Percentiles rank a stretch among this genome's conserved stretches.
phyloP scores from a whole-genome alignment of 2,329 filamentous ascomycete genomes.

The Colletotrichum cordylinicola region DNA sequence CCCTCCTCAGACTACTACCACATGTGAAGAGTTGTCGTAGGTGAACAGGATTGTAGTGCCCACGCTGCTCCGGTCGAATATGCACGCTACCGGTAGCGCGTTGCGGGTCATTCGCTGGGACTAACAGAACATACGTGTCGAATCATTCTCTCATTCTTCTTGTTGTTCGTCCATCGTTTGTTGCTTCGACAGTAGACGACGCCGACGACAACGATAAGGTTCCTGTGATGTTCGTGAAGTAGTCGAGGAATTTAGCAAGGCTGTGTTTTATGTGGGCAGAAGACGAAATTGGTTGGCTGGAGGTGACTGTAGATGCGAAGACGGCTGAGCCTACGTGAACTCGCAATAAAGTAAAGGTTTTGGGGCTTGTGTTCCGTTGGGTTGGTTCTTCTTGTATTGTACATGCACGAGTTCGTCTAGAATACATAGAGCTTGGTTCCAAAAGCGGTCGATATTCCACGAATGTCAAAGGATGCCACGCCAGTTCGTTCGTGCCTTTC shows the following conservation, averaged over 20 bases:
- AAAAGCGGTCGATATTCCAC: slow-evolving; percentile 20
- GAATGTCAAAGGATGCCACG: slow-evolving; percentile 5
- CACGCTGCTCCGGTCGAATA: background rate
- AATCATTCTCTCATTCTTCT: too few species aligned
- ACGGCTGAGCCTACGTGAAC: background rate
- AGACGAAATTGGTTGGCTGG: too few species aligned
- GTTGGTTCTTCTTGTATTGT: background rate
- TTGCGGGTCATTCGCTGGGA: background rate
- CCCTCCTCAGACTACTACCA: background rate
- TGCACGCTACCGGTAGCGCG: background rate
- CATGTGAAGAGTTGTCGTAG: background rate
- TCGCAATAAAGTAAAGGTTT: background rate
- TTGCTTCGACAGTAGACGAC: too few species aligned
- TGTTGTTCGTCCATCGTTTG: too few species aligned
- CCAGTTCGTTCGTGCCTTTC: background rate
- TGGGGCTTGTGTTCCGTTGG: background rate
- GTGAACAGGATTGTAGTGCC: background rate
- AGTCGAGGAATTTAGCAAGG: background rate
- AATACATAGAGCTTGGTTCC: slow-evolving; percentile 14
- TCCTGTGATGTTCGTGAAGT: background rate
- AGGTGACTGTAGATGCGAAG: too few species aligned
- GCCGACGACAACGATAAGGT: too few species aligned
- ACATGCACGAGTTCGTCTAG: background rate
- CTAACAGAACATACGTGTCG: too few species aligned
- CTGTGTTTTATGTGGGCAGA: background rate